Conservation (phyloP, 23 red algal species). For the Gracilaria domingensis region DNA sequence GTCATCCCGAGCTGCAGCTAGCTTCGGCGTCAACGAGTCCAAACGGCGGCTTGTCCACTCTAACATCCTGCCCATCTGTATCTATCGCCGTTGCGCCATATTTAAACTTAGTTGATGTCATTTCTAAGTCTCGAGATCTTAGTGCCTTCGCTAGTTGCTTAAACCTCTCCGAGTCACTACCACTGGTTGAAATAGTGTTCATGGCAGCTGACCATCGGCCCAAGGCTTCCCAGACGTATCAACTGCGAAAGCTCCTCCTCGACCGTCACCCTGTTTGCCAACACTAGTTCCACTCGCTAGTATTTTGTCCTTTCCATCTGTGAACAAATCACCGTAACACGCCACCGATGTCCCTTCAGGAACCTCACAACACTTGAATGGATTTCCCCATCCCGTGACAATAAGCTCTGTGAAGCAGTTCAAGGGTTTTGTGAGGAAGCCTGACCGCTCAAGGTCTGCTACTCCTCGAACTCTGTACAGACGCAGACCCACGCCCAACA, state of each 20-base stretch:
- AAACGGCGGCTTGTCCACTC: slow-evolving; percentile 53
- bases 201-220: background rate
- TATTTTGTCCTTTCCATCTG: slow-evolving; percentile 22
- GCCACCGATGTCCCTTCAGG: slow-evolving; percentile 35
- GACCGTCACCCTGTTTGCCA: background rate
- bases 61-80: slow-evolving; percentile 41
- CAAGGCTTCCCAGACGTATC: background rate
- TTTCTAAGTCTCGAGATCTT: background rate
- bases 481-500: slow-evolving; percentile 20
- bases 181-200: background rate
- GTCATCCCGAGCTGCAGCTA: slow-evolving; percentile 42
- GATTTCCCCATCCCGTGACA: slow-evolving; percentile 25
- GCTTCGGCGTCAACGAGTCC: slow-evolving; percentile 53
- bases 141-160: too few relatives aligned
- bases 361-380: slow-evolving; percentile 20
- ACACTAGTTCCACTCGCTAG: background rate
- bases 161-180: background rate
- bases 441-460: slow-evolving; percentile 36
- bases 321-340: slow-evolving; percentile 39
- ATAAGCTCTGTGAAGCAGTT: background rate
- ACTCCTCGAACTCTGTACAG: slow-evolving; percentile 2
- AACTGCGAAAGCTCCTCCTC: slow-evolving; percentile 26
- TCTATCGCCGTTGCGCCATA: background rate
- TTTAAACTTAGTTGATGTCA: background rate
- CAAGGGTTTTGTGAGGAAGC: background rate